phyloP scores from a whole-genome alignment of 495 filamentous ascomycete genomes.

The Xylaria venustula region DNA sequence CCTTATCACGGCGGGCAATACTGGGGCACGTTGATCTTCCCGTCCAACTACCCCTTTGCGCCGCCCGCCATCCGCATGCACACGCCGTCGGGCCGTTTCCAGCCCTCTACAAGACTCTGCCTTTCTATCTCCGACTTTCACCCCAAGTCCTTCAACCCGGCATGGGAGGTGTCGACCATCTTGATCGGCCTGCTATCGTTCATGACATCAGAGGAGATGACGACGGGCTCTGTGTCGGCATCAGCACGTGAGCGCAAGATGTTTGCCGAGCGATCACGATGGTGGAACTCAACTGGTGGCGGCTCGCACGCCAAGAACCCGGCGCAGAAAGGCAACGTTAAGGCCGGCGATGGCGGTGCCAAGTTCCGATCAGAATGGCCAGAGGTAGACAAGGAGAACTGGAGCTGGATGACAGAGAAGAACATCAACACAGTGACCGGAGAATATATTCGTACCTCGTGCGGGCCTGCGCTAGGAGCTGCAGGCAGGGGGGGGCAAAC shows the following conservation, averaged over 20 bases:
- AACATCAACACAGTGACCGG: conserved; percentile 79
- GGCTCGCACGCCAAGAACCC: conserved; percentile 62
- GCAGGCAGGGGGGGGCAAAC: conserved; percentile 67
- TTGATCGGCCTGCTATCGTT: conserved; percentile 91
- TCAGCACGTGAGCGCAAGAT: conserved; percentile 75
- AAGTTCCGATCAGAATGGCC: conserved; percentile 90
- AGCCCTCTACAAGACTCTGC: conserved; percentile 86
- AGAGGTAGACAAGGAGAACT: conserved; percentile 87
- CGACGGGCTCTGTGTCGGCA: conserved; percentile 84
- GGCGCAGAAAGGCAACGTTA: conserved; percentile 50
- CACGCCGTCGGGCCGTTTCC: conserved; percentile 93
- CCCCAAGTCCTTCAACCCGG: conserved; percentile 95
- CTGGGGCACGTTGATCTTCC: conserved; percentile 96
- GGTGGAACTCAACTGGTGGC: conserved; percentile 97
- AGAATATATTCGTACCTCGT: conserved; percentile 56
- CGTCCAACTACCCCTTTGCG: conserved; percentile 93
- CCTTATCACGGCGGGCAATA: conserved; percentile 96
- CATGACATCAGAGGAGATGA: conserved; percentile 99
- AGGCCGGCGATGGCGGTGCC: conserved; percentile 84
- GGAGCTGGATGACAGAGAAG: conserved; percentile 85
- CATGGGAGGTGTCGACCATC: conserved; percentile 98
- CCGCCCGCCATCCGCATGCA: conserved; percentile 99
- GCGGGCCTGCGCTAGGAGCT: conserved; percentile 65
- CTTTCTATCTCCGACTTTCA: conserved; percentile 97
- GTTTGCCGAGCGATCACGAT: conserved; percentile 74